These are phyloP conservation scores for Termitomyces sp. DNA, from an alignment of 768 basidiomycete genomes.

Conservation along the genomic window DNA sequence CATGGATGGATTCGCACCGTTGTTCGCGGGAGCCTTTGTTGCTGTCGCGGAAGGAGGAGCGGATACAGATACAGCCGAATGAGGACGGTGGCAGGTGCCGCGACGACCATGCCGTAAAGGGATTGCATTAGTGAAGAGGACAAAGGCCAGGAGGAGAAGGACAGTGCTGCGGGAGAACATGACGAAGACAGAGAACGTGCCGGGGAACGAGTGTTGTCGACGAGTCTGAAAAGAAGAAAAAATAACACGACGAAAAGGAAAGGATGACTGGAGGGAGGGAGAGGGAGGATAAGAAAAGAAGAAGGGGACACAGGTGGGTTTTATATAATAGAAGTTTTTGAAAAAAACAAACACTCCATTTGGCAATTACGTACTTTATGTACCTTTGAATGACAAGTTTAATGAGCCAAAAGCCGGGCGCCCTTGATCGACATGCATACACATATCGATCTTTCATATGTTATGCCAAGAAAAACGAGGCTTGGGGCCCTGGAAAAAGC, in stretches of 20 bases:
- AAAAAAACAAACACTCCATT: neutral
- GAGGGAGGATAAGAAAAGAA: neutral
- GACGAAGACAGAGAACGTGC: constrained; percentile 14
- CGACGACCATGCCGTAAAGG: constrained; percentile 16
- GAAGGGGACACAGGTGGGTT: neutral
- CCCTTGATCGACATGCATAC: no score
- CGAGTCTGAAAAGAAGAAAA: constrained; percentile 12
- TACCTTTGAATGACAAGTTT: neutral
- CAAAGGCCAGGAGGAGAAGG: constrained; percentile 19
- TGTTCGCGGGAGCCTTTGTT: neutral
- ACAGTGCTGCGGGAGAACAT: constrained; percentile 20
- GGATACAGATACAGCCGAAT: neutral
- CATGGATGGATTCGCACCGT: neutral
- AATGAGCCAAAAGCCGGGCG: no score
- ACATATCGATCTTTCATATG: neutral
- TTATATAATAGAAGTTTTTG: constrained; percentile 7
- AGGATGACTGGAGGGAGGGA: constrained; percentile 13
- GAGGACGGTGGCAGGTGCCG: constrained; percentile 7
- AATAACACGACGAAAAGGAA: constrained; percentile 14
- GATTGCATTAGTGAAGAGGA: constrained; percentile 20
- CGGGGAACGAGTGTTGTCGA: constrained; percentile 12
- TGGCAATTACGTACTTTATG: no score
- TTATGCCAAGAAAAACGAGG: neutral
- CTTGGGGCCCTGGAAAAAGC: neutral
- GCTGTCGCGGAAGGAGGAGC: neutral